Evolutionary conservation across 2,329 filamentous ascomycete genomes (phyloP).

Genomic region (Gyromitra esculenta): DNA sequence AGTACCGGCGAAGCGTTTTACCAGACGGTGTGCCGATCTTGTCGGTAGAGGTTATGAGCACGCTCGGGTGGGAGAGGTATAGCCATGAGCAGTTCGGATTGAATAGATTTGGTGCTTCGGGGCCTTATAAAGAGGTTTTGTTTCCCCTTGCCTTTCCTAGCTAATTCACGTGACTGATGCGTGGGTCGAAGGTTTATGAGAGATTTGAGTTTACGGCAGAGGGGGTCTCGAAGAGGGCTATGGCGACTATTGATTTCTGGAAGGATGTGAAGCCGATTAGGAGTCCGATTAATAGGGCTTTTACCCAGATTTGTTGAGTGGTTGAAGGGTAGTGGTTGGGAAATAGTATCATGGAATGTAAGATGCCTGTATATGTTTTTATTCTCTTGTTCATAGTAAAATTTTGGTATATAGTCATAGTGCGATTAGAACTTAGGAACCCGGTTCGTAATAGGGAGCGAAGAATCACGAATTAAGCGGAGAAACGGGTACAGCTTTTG

Average conservation of each 20-base stretch:
- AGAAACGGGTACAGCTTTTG: too few species aligned
- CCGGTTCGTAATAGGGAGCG: too few species aligned
- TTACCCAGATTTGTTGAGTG: constrained; percentile 92
- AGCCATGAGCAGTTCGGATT: constrained; percentile 99
- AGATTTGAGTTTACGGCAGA: constrained; percentile 99
- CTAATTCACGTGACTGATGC: not conserved
- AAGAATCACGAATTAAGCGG: too few species aligned
- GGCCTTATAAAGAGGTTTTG: constrained; percentile 84
- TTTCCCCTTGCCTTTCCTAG: not conserved
- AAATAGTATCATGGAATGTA: not conserved
- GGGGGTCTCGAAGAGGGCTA: constrained; percentile 92
- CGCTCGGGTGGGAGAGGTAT: constrained; percentile 77
- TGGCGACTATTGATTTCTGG: constrained; percentile 95
- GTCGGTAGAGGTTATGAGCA: constrained; percentile 95
- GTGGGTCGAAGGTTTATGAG: constrained; percentile 76
- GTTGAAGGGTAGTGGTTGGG: not conserved
- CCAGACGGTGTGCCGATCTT: constrained; percentile 92
- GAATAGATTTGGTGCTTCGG: constrained; percentile 97
- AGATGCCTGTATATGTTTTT: not conserved
- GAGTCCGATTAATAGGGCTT: constrained; percentile 95
- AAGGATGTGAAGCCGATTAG: constrained; percentile 90
- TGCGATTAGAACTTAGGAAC: too few species aligned
- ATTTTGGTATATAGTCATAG: too few species aligned
- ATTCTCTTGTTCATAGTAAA: too few species aligned
- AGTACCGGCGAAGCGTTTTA: constrained; percentile 90